Base-by-base conservation (phyloP, 305 asterid species). In the Fraxinus greggii region DNA sequence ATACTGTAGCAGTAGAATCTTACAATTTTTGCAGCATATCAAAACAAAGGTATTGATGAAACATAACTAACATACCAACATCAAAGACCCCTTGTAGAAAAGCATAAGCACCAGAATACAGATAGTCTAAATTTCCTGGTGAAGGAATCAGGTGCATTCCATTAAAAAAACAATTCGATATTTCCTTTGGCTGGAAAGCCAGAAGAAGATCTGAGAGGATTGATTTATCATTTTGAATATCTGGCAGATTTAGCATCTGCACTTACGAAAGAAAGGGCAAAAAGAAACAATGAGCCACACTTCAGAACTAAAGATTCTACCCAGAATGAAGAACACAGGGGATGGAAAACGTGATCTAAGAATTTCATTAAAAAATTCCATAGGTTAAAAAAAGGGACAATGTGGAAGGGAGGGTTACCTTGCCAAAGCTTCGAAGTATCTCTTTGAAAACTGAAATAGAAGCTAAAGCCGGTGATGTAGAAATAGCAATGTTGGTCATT, bases 371-470 rank as follows among this genome's bases (percentile, higher is more conserved):
- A 42, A 81, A 32, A 54, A 59, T 24, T 78, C 28, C 19, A 45
- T 32, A 85, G n/a, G 75, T 36, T 24, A 79, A 21, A 65, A 23
- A 61, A 75, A 70, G 19, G 54, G 38, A 82, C 76, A 40, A 54
- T 24, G 56, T 61, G 69, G 40, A 32, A 51, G 73, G 74, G 45
- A 76, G 35, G 33, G 81, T 84, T 87, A 94, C 98, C 97, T 93
- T 94, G 91, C 94, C 91, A 86, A 94, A 89, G 92, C 97, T 93
- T 82, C 83, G 88, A 82, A 94, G 91, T 75, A 92, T 90, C 93
- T 89, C 97, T 83, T 86, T 89, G 73, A 88, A 83, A 75, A 90
- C 92, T 78, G 91, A 88, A 78, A 84, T 78, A 38, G 89, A 86
- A 84, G 90, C 92, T 78, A 79, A 84, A 83, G 85, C 85, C 65